phyloP scores from a whole-genome alignment of 192 early-diverging fungal species.

The Coemansia sp. region DNA sequence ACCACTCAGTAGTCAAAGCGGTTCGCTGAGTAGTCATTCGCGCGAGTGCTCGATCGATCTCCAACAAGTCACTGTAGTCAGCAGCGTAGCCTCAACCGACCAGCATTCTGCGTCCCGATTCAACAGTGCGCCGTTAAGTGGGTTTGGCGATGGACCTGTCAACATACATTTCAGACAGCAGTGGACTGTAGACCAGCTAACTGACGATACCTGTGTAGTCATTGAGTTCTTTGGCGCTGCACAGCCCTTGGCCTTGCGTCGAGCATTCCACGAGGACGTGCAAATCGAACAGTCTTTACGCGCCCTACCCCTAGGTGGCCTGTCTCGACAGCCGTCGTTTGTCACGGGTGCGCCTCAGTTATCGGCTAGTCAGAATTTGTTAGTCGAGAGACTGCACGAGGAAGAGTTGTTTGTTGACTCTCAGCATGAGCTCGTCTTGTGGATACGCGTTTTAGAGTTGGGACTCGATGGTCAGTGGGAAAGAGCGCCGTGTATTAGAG shows the following conservation, averaged over 20 bases:
- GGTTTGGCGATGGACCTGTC: conserved; percentile 46
- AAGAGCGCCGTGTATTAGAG: conserved; percentile 16
- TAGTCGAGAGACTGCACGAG: conserved; percentile 48
- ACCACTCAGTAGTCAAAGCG: not conserved
- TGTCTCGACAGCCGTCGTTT: not conserved
- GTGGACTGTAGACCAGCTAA: conserved; percentile 38
- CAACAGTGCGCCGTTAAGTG: conserved; percentile 21
- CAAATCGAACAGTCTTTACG: conserved; percentile 39
- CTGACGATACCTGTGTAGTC: conserved; percentile 29
- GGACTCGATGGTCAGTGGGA: conserved; percentile 64
- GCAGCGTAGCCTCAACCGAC: not conserved
- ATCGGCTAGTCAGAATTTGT: conserved; percentile 39
- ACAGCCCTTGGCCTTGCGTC: conserved; percentile 33
- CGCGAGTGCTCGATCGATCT: not conserved
- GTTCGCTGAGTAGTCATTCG: not conserved
- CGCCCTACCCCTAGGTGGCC: not conserved
- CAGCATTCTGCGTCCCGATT: not conserved
- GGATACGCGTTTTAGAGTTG: conserved; percentile 70
- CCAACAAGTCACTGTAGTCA: not conserved
- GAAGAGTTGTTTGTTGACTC: conserved; percentile 68
- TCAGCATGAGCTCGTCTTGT: conserved; percentile 68
- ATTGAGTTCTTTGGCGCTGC: conserved; percentile 49
- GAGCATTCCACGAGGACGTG: conserved; percentile 53
- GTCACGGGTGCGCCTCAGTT: not conserved
- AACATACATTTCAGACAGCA: conserved; percentile 47